Base-by-base conservation (phyloP, 2,329 filamentous ascomycete genomes). In the Bisporella sp. region DNA sequence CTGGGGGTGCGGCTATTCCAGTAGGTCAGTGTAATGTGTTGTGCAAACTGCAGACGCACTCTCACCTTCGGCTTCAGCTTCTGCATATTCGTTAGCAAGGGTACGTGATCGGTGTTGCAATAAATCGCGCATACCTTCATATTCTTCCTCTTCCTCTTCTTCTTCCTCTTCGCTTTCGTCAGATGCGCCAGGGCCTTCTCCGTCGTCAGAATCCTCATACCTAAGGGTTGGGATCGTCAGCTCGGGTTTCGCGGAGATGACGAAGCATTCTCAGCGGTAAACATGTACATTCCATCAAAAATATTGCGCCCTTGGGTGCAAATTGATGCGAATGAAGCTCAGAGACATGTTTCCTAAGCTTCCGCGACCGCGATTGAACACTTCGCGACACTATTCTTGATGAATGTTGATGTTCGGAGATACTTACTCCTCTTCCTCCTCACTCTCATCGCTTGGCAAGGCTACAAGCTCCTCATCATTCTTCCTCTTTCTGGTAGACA, bases 401-500 rank as follows among this genome's bases (percentile, higher is more conserved):
- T 21, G 21, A 21, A 21, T 21, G 21, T 21, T 21, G 21, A 21
- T 21, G 21, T 21, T 21, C 21, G 21, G 21, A 21, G 21, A 21
- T 21, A 21, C 21, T 21, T 21, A 21, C 21, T 37, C 35, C 46
- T 54, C 52, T 42, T 54, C 52, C 41, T 54, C 52, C 31, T 52
- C 52, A 32, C 50, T 50, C 35, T 49, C 49, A 42, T 54, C 52
- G 12, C 40, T 46, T 4, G 52, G 52, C 28, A 54, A 47, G 31
- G 52, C 52, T 21, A 54, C 52, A 7, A 54, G 52, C 52, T 54
- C 52, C 37, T 54, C 52, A 30, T 54, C 52, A 28, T 49, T 35
- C 52, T 54, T 54, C 52, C 52, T 52, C 52, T 54, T 54, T 31
- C 52, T 41, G 11, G 52, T 54, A 47, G 52, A 51, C 52, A 54